Conservation (phyloP, 805 yeast species). For the Vanderwaltozyma yarrowii region DNA sequence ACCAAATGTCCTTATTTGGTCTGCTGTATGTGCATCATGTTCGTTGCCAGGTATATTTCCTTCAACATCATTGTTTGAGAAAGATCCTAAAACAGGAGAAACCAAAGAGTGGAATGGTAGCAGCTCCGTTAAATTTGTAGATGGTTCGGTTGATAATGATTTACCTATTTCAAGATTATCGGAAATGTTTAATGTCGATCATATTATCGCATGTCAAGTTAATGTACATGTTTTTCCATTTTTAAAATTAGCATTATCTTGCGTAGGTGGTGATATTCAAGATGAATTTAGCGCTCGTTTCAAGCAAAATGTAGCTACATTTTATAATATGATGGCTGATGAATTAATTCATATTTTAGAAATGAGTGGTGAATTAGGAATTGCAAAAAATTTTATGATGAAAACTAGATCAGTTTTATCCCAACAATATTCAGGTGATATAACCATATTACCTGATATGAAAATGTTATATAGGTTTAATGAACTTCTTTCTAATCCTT, state of each 20-base stretch:
- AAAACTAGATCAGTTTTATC: conserved; percentile 65
- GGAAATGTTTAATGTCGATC: conserved; percentile 95
- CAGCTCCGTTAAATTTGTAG: conserved; percentile 69
- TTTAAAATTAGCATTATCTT: conserved; percentile 52
- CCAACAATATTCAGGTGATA: conserved; percentile 86
- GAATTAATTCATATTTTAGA: conserved; percentile 73
- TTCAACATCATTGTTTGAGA: conserved; percentile 72
- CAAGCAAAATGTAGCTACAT: conserved; percentile 39
- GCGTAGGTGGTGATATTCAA: conserved; percentile 61
- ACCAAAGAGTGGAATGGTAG: conserved; percentile 68
- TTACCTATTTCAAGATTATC: conserved; percentile 78
- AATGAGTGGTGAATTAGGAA: conserved; percentile 64
- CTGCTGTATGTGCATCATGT: conserved; percentile 86
- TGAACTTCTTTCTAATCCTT: conserved; percentile 67
- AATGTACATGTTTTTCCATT: conserved; percentile 92
- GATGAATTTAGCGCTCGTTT: conserved; percentile 46
- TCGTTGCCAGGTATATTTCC: conserved; percentile 86
- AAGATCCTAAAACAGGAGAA: conserved; percentile 60
- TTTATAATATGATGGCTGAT: conserved; percentile 48
- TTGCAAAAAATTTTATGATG: conserved; percentile 62
- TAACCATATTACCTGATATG: conserved; percentile 78
- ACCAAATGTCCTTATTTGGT: conserved; percentile 71
- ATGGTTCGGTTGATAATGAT: conserved; percentile 91
- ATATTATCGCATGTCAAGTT: conserved; percentile 92
- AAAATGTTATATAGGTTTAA: conserved; percentile 43